phyloP scores from a whole-genome alignment of 768 basidiomycete species.

The Trametes cingulata region DNA sequence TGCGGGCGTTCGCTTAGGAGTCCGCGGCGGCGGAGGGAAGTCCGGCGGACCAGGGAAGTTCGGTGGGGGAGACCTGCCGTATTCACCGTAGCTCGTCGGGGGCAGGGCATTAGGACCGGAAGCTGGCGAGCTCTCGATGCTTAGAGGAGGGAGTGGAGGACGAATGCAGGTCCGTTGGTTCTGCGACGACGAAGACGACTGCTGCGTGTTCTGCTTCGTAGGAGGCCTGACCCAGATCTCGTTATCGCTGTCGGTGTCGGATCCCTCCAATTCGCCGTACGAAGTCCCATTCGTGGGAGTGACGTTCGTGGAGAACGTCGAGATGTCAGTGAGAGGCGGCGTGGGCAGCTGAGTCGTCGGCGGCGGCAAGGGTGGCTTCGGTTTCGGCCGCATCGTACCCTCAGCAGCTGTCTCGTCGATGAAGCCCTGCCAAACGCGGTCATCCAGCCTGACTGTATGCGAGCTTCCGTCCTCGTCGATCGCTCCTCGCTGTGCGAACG shows the following conservation, averaged over 20 bases:
- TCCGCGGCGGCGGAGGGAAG: conserved; percentile 24
- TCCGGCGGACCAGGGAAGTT: conserved; percentile 22
- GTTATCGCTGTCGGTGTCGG: conserved; percentile 39
- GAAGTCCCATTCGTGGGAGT: conserved; percentile 17
- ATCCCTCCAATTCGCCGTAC: conserved; percentile 42
- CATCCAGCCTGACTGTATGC: conserved; percentile 13
- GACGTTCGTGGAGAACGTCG: conserved; percentile 8
- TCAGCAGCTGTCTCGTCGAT: conserved; percentile 24
- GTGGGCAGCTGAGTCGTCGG: conserved; percentile 12
- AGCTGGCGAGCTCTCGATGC: conserved; percentile 28
- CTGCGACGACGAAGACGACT: neutral
- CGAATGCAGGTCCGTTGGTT: conserved; percentile 14
- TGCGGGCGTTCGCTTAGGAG: neutral
- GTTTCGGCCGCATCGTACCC: conserved; percentile 13
- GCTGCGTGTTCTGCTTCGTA: conserved; percentile 12
- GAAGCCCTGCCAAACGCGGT: conserved; percentile 18
- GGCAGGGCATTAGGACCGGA: conserved; percentile 10
- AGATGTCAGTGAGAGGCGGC: conserved; percentile 9
- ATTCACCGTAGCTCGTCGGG: conserved; percentile 7
- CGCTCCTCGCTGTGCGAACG: conserved; percentile 8
- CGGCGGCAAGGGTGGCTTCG: conserved; percentile 1
- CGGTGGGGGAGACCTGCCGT: conserved; percentile 14
- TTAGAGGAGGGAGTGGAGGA: conserved; percentile 29
- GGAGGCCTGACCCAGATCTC: conserved; percentile 48
- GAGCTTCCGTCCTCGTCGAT: conserved; percentile 15